phyloP scores from a whole-genome alignment of 2,329 filamentous ascomycete genomes.

The Cordyceps cateniannulata region DNA sequence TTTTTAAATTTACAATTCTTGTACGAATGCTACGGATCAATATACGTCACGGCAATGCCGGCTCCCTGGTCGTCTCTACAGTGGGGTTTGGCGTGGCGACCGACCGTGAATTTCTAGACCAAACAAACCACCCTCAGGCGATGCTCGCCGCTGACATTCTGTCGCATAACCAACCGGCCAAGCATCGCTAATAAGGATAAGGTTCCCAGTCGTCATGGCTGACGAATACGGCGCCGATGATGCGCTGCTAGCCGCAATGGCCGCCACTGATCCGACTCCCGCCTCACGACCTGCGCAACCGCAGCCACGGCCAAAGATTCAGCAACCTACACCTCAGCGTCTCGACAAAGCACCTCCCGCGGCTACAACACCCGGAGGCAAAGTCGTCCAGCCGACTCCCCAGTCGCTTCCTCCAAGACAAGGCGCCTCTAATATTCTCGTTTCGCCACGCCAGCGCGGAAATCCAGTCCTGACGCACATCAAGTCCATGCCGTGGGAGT shows the following conservation, averaged over 20 bases:
- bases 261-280: conserved; percentile 36
- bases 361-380: conserved; percentile 32
- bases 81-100: background rate
- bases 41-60: no score
- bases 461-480: conserved; percentile 86
- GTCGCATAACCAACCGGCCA: background rate
- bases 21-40: no score
- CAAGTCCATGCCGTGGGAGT: conserved; percentile 85
- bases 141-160: background rate
- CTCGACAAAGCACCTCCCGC: conserved; percentile 43
- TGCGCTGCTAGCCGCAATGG: conserved; percentile 50
- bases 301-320: conserved; percentile 37
- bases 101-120: background rate
- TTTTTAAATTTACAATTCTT: no score
- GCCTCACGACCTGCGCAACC: conserved; percentile 23
- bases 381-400: conserved; percentile 79
- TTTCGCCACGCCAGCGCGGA: conserved; percentile 88
- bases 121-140: background rate
- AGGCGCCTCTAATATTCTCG: conserved; percentile 71
- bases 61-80: background rate
- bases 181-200: no score
- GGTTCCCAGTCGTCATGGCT: conserved; percentile 28
- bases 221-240: conserved; percentile 54
- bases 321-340: conserved; percentile 47
- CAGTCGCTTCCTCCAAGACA: conserved; percentile 66